Evolutionary conservation across 176 grass and related monocot genomes (phyloP), one percentile per base, ranked within the genome.

Genomic region (Aegilops sharonensis): DNA sequence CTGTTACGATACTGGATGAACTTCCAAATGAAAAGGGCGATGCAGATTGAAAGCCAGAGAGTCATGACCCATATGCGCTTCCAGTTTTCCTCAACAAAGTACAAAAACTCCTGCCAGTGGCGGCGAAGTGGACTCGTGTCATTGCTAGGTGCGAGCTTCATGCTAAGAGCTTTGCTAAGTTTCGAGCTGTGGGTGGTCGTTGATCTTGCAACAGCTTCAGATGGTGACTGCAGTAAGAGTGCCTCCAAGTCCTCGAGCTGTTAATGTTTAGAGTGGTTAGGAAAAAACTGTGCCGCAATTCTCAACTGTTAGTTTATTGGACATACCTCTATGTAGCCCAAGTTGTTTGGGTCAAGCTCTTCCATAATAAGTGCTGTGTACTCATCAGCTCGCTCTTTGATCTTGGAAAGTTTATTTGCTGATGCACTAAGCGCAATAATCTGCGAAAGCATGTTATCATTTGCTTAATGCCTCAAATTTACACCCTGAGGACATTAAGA

Each of bases 1-100:
- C 95, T 88, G 61, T 89, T 59, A 50, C 88, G 86, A 59, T 97
- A 97, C 76, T 97, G 95, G 42, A 97, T 79, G 78, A 97, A 97
- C 80, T 97, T 97, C 95, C 95, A 97, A 52, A 83, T 43, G 71
- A 97, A 97, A 45, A 97, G 92, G 56, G 81, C 68, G 83, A 86
- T 88, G 85, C 90, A 94, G 79, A 97, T 89, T 78, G 75, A 88
- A 68, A 97, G 69, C 95, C 95, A 97, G 39, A 97, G 88, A 80
- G 86, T 64, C 64, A 97, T 67, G 68, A 97, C 95, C 95, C 95
- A 97, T 81, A 91, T 93, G 5, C 95, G 92, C 37, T 97, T 94
- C 95, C 95, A 97, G 54, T 97, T 94, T 64, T 97, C 95, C 68
- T 97, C 95, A 17, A 97, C 34, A 37, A 97, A 97, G 91, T 97